Conservation (phyloP, 2,329 filamentous ascomycete species). For the Sclerotinia minor region DNA sequence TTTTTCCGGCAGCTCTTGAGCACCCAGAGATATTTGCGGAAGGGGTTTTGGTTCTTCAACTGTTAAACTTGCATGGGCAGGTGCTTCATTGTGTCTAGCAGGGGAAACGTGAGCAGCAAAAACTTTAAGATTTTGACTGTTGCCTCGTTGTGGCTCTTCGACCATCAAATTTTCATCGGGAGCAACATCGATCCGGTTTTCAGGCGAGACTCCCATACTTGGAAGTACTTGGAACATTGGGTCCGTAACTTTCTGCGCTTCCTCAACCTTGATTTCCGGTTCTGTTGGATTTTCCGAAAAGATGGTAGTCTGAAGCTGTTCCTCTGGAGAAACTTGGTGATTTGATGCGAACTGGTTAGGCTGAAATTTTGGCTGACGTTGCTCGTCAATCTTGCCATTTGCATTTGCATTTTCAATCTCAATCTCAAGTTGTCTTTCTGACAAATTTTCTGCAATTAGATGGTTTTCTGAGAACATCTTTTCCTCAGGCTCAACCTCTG, state of each 20-base stretch:
- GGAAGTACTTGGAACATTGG: not conserved
- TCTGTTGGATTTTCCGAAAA: not conserved
- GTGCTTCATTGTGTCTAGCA: too few species aligned
- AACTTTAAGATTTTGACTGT: not conserved
- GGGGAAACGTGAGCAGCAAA: too few species aligned
- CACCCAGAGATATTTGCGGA: not conserved
- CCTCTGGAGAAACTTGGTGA: not conserved
- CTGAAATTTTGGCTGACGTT: not conserved
- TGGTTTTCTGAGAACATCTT: not conserved
- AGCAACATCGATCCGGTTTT: not conserved
- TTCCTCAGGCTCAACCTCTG: not conserved
- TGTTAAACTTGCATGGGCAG: not conserved
- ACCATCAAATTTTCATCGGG: not conserved
- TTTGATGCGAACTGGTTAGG: not conserved
- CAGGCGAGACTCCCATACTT: not conserved
- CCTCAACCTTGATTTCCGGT: not conserved
- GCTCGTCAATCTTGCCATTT: not conserved
- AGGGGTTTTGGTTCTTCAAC: not conserved
- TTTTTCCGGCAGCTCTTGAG: not conserved
- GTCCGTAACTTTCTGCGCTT: not conserved
- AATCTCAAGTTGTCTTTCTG: constrained; percentile 1
- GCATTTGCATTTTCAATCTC: too few species aligned
- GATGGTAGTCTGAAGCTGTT: not conserved
- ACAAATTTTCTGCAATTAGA: not conserved
- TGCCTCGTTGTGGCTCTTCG: not conserved